phyloP scores from a whole-genome alignment of 805 yeast species.

The Wickerhamiella kazuoi region DNA sequence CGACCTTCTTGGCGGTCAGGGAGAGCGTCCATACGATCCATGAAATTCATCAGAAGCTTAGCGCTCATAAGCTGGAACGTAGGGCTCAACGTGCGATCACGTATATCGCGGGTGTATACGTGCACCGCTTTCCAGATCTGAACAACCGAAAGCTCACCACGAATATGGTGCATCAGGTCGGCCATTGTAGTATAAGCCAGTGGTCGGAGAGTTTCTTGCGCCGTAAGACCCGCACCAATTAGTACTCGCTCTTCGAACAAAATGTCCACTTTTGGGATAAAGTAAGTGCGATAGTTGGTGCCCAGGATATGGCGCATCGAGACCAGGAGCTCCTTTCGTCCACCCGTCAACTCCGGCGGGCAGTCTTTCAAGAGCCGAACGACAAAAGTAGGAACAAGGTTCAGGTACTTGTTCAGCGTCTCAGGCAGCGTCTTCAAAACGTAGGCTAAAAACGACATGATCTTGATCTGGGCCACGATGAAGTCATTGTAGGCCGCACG shows the following conservation, averaged over 20 bases:
- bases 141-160: constrained; percentile 60
- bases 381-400: constrained; percentile 69
- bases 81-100: constrained; percentile 65
- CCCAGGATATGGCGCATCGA: constrained; percentile 91
- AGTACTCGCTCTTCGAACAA: constrained; percentile 74
- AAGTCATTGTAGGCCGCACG: constrained; percentile 74
- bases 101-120: constrained; percentile 62
- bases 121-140: constrained; percentile 79
- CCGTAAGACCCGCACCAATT: constrained; percentile 84
- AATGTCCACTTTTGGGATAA: constrained; percentile 69
- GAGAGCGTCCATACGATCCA: constrained; percentile 69
- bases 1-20: constrained; percentile 69
- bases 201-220: constrained; percentile 77
- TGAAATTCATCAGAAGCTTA: constrained; percentile 66
- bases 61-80: constrained; percentile 96
- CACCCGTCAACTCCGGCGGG: constrained; percentile 80
- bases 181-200: constrained; percentile 91
- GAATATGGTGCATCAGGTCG: constrained; percentile 82
- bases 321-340: constrained; percentile 80
- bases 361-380: constrained; percentile 81
- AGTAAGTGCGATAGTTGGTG: constrained; percentile 67
- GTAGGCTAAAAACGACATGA: constrained; percentile 87
- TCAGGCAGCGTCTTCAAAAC: constrained; percentile 72
- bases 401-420: constrained; percentile 37
- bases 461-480: constrained; percentile 83